Base-by-base conservation (phyloP, 2,329 filamentous ascomycete genomes). In the Gnomoniopsis sp. region DNA sequence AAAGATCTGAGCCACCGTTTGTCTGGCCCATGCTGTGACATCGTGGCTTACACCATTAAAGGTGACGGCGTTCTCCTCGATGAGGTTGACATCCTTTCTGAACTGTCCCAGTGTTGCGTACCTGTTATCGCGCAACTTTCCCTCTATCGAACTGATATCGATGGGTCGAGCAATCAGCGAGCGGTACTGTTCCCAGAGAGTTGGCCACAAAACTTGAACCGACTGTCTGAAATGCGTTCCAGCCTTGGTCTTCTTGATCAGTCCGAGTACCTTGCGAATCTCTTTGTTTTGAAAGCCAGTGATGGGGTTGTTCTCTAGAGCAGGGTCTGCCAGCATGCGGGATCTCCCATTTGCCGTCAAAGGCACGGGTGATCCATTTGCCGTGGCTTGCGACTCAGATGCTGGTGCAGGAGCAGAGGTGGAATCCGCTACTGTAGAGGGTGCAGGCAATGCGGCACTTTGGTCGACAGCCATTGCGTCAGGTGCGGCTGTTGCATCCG, bases 41-140 rank as follows among this genome's bases (percentile, higher is more conserved):
- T 84, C 76, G 68, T 98, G 93, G 6, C 83, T 77, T 0, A 83
- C 76, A 15, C 93, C 93, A 70, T 99, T 99, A 82, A 96, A 99
- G 0, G 78, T 76, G 41, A 88, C 71, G 1, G 89, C 86, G 71
- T 99, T 99, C 60, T 86, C 77, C 62, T 93, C 84, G 71, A 99
- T 88, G 55, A 92, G 79, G 34, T 87, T 77, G 53, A 97, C 81
- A 67, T 96, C 92, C 49, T 80, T 78, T 65, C 87, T 85, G 69
- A 96, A 88, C 4, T 86, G 86, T 53, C 87, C 84, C n/a, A 92
- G 80, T 6, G 83, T 86, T 10, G 74, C 68, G 71, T 97, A 98
- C 50, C 64, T 74, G 54, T 84, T 81, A 33, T 85, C 81, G 67
- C 91, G 91, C 38, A 98, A 73, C 64, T 90, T 93, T 54, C 82